phyloP scores from a whole-genome alignment of 2,329 filamentous ascomycete genomes.

The Venturiaceae sp. region DNA sequence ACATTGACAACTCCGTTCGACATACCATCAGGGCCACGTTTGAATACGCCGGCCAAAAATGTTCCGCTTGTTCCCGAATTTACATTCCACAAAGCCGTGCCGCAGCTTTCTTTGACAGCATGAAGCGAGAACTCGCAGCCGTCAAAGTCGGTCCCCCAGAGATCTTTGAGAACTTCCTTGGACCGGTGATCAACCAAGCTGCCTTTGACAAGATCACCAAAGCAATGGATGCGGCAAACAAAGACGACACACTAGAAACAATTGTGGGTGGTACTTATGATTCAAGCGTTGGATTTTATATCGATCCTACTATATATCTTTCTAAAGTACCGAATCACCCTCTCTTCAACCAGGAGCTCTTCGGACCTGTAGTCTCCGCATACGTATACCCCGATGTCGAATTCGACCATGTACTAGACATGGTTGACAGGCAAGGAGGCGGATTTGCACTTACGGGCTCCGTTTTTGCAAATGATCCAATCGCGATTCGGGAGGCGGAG shows the following conservation, averaged over 20 bases:
- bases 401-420: conserved; percentile 25
- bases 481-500: conserved; percentile 40
- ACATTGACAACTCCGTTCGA: conserved; percentile 35
- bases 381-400: conserved; percentile 40
- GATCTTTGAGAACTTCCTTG: conserved; percentile 30
- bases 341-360: conserved; percentile 38
- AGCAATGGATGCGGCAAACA: conserved; percentile 36
- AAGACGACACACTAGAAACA: conserved; percentile 32
- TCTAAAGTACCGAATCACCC: conserved; percentile 31
- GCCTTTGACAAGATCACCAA: conserved; percentile 37
- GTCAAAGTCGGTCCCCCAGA: conserved; percentile 17
- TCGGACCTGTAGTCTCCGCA: conserved; percentile 36
- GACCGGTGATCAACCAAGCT: conserved; percentile 39
- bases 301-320: conserved; percentile 39
- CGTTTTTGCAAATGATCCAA: conserved; percentile 40
- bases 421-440: conserved; percentile 32
- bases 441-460: conserved; percentile 39
- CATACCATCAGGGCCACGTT: conserved; percentile 40
- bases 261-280: conserved; percentile 37
- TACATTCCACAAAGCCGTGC: conserved; percentile 23
- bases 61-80: conserved; percentile 37
- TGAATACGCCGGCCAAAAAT: conserved; percentile 44
- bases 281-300: conserved; percentile 16
- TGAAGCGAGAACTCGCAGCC: conserved; percentile 1
- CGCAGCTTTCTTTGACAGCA: conserved; percentile 20